Base-by-base conservation (phyloP, 495 filamentous ascomycete species). In the Xanthoparmelia taractica region DNA sequence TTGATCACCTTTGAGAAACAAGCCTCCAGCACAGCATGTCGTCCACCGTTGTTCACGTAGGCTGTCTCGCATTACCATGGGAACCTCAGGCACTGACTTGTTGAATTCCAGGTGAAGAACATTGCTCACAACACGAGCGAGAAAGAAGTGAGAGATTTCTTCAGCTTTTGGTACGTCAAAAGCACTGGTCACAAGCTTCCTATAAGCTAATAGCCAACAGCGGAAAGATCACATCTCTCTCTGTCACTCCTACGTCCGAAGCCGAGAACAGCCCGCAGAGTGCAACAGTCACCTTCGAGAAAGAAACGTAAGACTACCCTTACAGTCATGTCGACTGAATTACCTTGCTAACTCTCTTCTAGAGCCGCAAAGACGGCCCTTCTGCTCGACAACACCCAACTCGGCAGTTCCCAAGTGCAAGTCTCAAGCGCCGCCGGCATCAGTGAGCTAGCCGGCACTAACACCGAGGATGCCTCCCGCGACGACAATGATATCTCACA, bases 101-200 rank as follows among this genome's bases (percentile, higher is more conserved):
- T 13, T 33, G 23, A 17, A 36, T 63, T 27, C 31, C 27, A 70
- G 68, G 68, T 93, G 66, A 88, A 90, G 77, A 92, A 92, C 77
- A 97, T 98, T 77, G 82, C 87, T 65, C 71, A 79, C 62, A 70
- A 84, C 66, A 96, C 92, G 56, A 81, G 84, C 65, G 90, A 97
- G 74, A 89, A 92, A 77, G 91, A 98, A 75, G 83, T 98, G 65
- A 85, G 84, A 68, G 92, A 95, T 69, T 98, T 98, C 85, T 98
- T 98, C 82, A 94, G 88, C 77, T 98, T 97, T 85, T 98, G 94
- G 91, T 94, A 81, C 72, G 83, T 8, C 15, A 18, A 29, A n/a
- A 10, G 5, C 17, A 29, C 0, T 20, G 20, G n/a, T 58, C 38
- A 8, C 18, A 15, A n/a, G 23, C 25, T 48, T 29, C 34, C 17